Evolutionary conservation across 441 rosid genomes (phyloP), one percentile per base, ranked within the genome.

Genomic region (Pelargonium cotyledonis): DNA sequence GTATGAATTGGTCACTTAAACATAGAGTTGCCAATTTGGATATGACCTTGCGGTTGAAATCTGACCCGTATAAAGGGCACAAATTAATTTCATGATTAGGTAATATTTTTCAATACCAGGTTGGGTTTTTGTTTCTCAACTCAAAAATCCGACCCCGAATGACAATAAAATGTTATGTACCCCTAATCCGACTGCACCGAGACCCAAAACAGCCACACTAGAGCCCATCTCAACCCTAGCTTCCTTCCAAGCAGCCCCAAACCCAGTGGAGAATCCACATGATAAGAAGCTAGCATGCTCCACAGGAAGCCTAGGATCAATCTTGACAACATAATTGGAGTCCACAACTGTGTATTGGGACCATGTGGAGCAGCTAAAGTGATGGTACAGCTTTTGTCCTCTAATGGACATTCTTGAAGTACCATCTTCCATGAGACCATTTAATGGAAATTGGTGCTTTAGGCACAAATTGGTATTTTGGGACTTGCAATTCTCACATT

Each of bases 161-260:
- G 0, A 21, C 23, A 21, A 21, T 21, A 21, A 21, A 21, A 21
- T 21, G 23, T 55, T 18, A 55, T 21, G 9, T 55, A 14, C 90
- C 84, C 89, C 88, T 3, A 90, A 82, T 16, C 92, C 90, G 41
- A 85, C 91, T 9, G 82, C 75, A 8, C 95, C 95, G 43, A 90
- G 85, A 18, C 92, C 89, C 2, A 90, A 66, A 8, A 87, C 79
- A 15, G 84, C 91, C 1, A 88, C 86, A 11, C 75, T 71, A 11
- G 91, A 85, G 4, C 95, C 88, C 16, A 69, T 70, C 60, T 81
- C 73, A 65, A 88, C 80, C n/a, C 70, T 38, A 5, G 87, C 88
- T 14, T 77, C 89, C 75, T 79, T 87, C 92, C 86, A 85, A 23
- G 84, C 83, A 1, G 87, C 84, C 5, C 96, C 95, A 58, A 67